A percentile compares a stretch with the other conserved stretches of the same genome.
These are phyloP conservation scores for Aspergillus nidulans DNA, from an alignment of 495 filamentous ascomycete genomes.

Conservation along the genomic window DNA sequence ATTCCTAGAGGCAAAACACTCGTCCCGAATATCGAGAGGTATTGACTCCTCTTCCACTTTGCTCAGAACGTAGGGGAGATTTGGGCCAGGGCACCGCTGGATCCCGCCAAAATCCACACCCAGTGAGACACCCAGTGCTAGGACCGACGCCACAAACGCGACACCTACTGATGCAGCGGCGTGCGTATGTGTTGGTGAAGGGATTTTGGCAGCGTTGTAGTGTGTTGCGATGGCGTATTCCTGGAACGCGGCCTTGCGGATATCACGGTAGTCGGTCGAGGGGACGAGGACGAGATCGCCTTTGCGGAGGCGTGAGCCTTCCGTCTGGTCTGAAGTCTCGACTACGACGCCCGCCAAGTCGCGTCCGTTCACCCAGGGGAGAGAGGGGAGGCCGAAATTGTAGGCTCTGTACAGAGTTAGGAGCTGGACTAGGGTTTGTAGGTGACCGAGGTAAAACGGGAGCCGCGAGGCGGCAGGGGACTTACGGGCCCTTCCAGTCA, in stretches of 20 bases:
- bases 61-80: conserved; percentile 44
- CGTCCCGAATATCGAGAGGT: conserved; percentile 48
- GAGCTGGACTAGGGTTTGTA: not conserved
- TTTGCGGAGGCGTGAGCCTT: conserved; percentile 39
- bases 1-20: conserved; percentile 46
- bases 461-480: conserved; percentile 10
- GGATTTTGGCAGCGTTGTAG: conserved; percentile 59
- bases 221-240: conserved; percentile 60
- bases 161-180: conserved; percentile 59
- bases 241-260: conserved; percentile 64
- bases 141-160: conserved; percentile 55
- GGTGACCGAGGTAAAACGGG: too few species aligned
- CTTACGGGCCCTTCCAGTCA: conserved; percentile 69
- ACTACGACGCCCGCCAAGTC: conserved; percentile 59
- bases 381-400: conserved; percentile 58
- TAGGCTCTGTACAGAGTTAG: conserved; percentile 43
- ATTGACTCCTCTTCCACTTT: conserved; percentile 33
- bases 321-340: conserved; percentile 31
- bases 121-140: conserved; percentile 58
- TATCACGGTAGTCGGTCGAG: conserved; percentile 68
- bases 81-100: conserved; percentile 42
- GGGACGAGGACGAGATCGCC: conserved; percentile 59
- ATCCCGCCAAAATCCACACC: conserved; percentile 52
- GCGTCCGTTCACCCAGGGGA: conserved; percentile 64
- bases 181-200: conserved; percentile 40